Conservation (phyloP, 208 protist species). For the Wallacemonas sp. region DNA sequence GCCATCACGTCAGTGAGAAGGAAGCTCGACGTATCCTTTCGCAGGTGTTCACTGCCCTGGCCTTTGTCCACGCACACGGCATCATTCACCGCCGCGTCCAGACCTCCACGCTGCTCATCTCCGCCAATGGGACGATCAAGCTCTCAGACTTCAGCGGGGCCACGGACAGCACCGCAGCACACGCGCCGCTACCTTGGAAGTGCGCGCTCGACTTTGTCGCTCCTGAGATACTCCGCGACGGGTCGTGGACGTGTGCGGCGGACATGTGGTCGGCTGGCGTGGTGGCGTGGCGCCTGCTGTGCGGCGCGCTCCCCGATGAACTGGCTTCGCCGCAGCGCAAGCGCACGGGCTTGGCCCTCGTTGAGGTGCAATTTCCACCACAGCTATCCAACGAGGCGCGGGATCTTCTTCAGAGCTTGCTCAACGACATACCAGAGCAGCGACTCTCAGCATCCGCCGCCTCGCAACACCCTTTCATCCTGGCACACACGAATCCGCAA, state of each 20-base stretch:
- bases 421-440: conserved; percentile 41
- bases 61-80: conserved; percentile 48
- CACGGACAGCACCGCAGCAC: neutral
- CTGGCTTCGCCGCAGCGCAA: conserved; percentile 40
- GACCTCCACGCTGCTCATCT: conserved; percentile 71
- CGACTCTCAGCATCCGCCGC: conserved; percentile 53
- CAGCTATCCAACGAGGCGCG: conserved; percentile 37
- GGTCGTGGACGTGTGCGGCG: conserved; percentile 33
- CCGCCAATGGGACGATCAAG: conserved; percentile 61
- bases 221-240: conserved; percentile 91
- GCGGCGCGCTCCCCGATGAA: conserved; percentile 30
- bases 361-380: conserved; percentile 31
- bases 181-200: neutral
- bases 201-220: conserved; percentile 97
- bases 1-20: conserved; percentile 27
- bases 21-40: conserved; percentile 25
- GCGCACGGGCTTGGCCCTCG: conserved; percentile 37
- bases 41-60: conserved; percentile 42
- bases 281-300: conserved; percentile 60
- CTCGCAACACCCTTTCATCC: conserved; percentile 67
- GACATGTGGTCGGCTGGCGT: conserved; percentile 83
- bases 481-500: neutral
- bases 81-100: conserved; percentile 87
- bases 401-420: conserved; percentile 52
- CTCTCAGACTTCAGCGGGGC: conserved; percentile 94